Evolutionary conservation across 768 basidiomycete species (phyloP).

Genomic region (Mycena polygramma): DNA sequence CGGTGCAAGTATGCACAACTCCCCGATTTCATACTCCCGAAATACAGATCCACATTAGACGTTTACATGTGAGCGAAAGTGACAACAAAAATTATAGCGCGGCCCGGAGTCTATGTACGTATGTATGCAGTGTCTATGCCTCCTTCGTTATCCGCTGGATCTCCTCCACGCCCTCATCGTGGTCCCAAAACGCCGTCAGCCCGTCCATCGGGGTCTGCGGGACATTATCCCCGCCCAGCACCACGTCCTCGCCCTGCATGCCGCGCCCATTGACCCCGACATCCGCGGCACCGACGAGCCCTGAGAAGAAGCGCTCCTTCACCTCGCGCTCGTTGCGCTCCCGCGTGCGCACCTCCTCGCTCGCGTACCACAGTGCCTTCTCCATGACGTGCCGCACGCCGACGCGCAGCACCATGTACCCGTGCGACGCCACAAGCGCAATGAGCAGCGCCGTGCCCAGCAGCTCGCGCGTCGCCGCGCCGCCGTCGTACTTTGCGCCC

Average conservation of each 20-base stretch:
- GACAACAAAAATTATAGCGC: background rate
- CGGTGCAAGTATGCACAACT: background rate
- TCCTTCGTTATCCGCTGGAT: constrained; percentile 77
- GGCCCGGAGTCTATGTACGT: constrained; percentile 1
- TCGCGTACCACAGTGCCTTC: constrained; percentile 82
- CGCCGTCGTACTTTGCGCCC: constrained; percentile 30
- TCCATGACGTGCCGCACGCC: constrained; percentile 78
- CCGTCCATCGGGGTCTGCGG: constrained; percentile 38
- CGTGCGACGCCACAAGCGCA: constrained; percentile 89
- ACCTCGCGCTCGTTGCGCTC: constrained; percentile 66
- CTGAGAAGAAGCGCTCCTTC: constrained; percentile 55
- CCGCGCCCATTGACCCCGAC: constrained; percentile 39
- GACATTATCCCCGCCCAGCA: background rate
- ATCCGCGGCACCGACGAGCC: constrained; percentile 40
- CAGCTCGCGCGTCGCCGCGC: constrained; percentile 61
- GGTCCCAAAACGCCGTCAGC: constrained; percentile 70
- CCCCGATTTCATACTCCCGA: too few species aligned
- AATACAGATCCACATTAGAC: constrained; percentile 11
- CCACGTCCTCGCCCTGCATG: constrained; percentile 40
- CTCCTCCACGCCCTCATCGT: constrained; percentile 82
- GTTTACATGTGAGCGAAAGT: constrained; percentile 14
- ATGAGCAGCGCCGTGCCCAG: constrained; percentile 77
- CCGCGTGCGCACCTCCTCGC: constrained; percentile 71
- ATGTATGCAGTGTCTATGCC: constrained; percentile 43
- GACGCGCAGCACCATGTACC: constrained; percentile 77